Percentiles rank a stretch among this genome's conserved stretches.
These are phyloP conservation scores for Phytophthora lateralis DNA, from an alignment of 352 stramenopile species.

Conservation along the genomic window DNA sequence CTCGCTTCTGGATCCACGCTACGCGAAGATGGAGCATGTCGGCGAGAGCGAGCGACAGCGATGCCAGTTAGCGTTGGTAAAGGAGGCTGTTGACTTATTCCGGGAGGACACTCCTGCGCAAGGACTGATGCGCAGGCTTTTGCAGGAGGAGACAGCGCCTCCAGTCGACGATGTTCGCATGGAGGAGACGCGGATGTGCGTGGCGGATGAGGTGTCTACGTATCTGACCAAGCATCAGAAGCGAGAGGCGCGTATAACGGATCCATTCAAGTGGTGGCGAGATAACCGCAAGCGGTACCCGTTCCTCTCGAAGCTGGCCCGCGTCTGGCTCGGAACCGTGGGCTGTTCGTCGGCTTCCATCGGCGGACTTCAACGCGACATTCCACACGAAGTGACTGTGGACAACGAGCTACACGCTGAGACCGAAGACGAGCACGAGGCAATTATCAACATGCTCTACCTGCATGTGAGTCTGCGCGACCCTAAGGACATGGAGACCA, in stretches of 20 bases:
- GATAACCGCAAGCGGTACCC: conserved; percentile 12
- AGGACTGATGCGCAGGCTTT: conserved; percentile 11
- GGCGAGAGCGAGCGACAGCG: conserved; percentile 41
- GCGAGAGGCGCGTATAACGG: background rate
- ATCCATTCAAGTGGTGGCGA: conserved; percentile 12
- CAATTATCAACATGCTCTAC: conserved; percentile 15
- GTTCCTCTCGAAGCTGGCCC: conserved; percentile 11
- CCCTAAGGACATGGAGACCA: too few relatives aligned
- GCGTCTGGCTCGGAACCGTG: conserved; percentile 14
- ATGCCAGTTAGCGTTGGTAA: conserved; percentile 6
- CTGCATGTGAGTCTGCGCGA: conserved; percentile 11
- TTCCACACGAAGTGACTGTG: conserved; percentile 5
- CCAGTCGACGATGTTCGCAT: background rate
- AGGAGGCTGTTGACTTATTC: conserved; percentile 1
- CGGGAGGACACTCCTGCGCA: background rate
- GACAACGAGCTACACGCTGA: conserved; percentile 11
- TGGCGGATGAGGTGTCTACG: conserved; percentile 9
- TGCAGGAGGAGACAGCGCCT: conserved; percentile 6
- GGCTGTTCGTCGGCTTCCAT: conserved; percentile 13
- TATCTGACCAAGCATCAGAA: conserved; percentile 7
- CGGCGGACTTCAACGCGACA: conserved; percentile 10
- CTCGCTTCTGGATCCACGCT: conserved; percentile 49
- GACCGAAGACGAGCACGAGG: conserved; percentile 4
- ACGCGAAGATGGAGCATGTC: conserved; percentile 50
- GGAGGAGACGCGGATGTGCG: conserved; percentile 8